Percentiles rank a stretch among this genome's conserved stretches.
Evolutionary conservation across 2,329 filamentous ascomycete species (phyloP).

Genomic region (Grosmannia huntii): DNA sequence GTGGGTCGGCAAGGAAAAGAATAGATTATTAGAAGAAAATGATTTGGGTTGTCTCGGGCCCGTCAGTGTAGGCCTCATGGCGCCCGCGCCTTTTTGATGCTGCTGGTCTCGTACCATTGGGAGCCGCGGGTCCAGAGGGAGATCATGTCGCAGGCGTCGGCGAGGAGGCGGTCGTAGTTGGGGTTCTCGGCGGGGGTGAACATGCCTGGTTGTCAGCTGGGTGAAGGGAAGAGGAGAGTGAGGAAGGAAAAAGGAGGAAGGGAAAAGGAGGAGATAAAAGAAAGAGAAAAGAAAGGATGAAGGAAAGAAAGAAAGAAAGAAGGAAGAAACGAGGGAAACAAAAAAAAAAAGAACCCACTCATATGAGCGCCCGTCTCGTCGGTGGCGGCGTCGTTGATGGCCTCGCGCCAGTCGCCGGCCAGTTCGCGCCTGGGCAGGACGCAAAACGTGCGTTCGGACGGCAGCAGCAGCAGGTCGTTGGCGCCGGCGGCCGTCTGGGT

Average conservation of each 20-base stretch:
- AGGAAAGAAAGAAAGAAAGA: background rate
- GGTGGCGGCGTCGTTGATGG: conserved; percentile 63
- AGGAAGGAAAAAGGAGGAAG: background rate
- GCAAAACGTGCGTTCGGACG: conserved; percentile 75
- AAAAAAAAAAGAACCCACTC: conserved; percentile 30
- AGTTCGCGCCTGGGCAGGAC: conserved; percentile 50
- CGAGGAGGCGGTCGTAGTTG: conserved; percentile 54
- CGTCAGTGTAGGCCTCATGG: background rate
- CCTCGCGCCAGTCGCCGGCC: conserved; percentile 48
- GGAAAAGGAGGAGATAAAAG: background rate
- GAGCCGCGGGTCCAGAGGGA: conserved; percentile 50
- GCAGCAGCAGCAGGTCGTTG: conserved; percentile 33
- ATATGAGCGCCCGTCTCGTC: conserved; percentile 78
- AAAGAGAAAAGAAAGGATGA: too few species aligned
- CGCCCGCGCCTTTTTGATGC: background rate
- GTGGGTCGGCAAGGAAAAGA: background rate
- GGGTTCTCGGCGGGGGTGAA: conserved; percentile 62
- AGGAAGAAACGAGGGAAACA: background rate
- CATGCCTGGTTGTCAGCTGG: conserved; percentile 38
- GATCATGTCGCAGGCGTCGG: conserved; percentile 52
- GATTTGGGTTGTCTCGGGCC: background rate
- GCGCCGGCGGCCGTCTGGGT: background rate
- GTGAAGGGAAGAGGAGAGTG: conserved; percentile 1
- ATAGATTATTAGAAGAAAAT: background rate
- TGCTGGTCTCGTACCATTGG: conserved; percentile 52